Evolutionary conservation across 23 red algal species (phyloP).

Genomic region (Gracilariopsis chorda): DNA sequence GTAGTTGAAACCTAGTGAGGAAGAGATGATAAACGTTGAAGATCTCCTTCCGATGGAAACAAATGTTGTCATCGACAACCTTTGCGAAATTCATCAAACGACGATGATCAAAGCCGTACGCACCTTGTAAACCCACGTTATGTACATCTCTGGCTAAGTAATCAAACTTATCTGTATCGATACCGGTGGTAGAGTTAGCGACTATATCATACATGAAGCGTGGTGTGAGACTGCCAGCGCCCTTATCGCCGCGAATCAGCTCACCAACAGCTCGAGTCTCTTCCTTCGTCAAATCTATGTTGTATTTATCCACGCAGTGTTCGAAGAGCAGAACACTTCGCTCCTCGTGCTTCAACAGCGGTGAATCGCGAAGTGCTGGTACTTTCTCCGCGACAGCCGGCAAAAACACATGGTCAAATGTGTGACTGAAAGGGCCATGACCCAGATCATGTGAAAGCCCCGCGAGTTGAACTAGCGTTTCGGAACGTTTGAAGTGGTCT

Average conservation of each 20-base stretch:
- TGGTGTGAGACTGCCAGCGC: background rate
- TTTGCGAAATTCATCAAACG: conserved; percentile 81
- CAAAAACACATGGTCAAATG: conserved; percentile 83
- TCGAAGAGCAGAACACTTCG: conserved; percentile 71
- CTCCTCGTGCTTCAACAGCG: conserved; percentile 72
- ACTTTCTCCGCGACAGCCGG: background rate
- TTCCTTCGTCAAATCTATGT: conserved; percentile 54
- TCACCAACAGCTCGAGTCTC: conserved; percentile 59
- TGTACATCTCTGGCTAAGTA: conserved; percentile 85
- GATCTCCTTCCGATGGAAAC: conserved; percentile 88
- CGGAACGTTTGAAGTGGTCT: conserved; percentile 36
- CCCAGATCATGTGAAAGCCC: conserved; percentile 95
- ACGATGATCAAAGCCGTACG: conserved; percentile 88
- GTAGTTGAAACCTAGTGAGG: conserved; percentile 80
- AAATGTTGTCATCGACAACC: conserved; percentile 76
- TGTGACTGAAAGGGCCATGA: conserved; percentile 94
- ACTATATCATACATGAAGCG: conserved; percentile 82
- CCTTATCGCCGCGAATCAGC: conserved; percentile 60
- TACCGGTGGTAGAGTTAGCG: conserved; percentile 70
- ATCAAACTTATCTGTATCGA: conserved; percentile 97
- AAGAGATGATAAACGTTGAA: conserved; percentile 95
- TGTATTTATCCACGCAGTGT: conserved; percentile 56
- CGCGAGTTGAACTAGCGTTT: conserved; percentile 69
- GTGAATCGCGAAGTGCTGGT: background rate
- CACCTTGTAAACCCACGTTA: conserved; percentile 47